phyloP scores from a whole-genome alignment of 1,139 yeast genomes.

The Diutina rugosa region DNA sequence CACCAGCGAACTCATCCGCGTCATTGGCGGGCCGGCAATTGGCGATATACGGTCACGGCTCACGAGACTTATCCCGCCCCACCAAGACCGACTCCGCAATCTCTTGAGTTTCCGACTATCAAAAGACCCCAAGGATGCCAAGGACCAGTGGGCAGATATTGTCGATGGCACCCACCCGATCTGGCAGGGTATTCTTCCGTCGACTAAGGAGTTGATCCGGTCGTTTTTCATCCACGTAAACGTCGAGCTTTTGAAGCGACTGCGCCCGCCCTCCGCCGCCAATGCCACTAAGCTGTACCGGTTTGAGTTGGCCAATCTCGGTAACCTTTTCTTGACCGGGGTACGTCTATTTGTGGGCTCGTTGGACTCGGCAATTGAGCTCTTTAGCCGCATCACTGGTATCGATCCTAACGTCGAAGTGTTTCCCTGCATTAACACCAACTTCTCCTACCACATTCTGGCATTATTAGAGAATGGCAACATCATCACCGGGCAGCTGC shows the following conservation, averaged over 20 bases:
- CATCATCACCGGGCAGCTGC: constrained; percentile 85
- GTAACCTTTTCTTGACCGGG: constrained; percentile 76
- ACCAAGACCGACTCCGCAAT: constrained; percentile 27
- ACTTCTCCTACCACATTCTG: constrained; percentile 76
- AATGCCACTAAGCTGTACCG: constrained; percentile 43
- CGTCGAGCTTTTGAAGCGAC: constrained; percentile 60
- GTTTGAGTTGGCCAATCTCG: constrained; percentile 71
- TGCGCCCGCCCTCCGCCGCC: constrained; percentile 27
- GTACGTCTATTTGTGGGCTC: constrained; percentile 75
- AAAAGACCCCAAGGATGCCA: constrained; percentile 39
- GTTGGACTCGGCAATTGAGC: constrained; percentile 71
- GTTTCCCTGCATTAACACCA: constrained; percentile 74
- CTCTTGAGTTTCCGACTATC: constrained; percentile 55
- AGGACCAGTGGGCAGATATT: constrained; percentile 59
- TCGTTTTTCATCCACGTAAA: constrained; percentile 72
- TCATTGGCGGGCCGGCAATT: constrained; percentile 89
- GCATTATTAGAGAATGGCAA: constrained; percentile 61
- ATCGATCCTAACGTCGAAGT: constrained; percentile 46
- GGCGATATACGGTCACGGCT: constrained; percentile 84
- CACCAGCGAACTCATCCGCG: constrained; percentile 79
- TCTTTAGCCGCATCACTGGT: constrained; percentile 54
- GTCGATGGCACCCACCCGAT: constrained; percentile 69
- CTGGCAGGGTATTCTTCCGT: constrained; percentile 51
- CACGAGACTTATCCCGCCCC: constrained; percentile 51
- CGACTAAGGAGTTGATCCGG: constrained; percentile 62